Base-by-base conservation (phyloP, 805 yeast genomes). In the Pichia pseudocactophila region DNA sequence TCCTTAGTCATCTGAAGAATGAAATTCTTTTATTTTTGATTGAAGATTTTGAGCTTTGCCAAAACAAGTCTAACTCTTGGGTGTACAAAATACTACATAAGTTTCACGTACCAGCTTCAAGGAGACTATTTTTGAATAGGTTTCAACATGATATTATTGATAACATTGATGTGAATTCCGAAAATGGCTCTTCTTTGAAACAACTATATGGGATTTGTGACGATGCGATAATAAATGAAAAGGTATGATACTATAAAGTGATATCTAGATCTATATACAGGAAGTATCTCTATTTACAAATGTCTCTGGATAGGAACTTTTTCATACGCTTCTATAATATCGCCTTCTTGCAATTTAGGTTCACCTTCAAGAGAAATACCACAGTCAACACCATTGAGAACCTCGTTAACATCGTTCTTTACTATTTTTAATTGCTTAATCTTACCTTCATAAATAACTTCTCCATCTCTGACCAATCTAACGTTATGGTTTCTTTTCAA, bases 311-410 rank as follows among this genome's bases (percentile, higher is more conserved):
- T 66, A 41, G 66, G 66, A 9, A 76, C 65, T 49, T 80, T 83
- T 59, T 88, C 95, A 50, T 73, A 78, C 2, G 78, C 80, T 55
- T 85, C 81, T 20, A 92, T 68, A 3, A 67, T 54, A 62, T 92
- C 97, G 15, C 94, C 96, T 16, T 68, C 78, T 10, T 46, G 19
- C 3, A 59, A 25, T 4, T 53, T 54, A 3, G 61, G 57, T 22
- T 46, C 54, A 18, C 52, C 51, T 50, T 78, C 72, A 49, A 92
- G 78, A 0, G 86, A 66, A 19, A 90, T 58, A 41, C 98, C 98
- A 68, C 97, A 92, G 52, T 92, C 98, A 25, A 74, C 73, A 25
- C 96, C 97, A 62, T 85, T 89, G 44, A 75, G 75, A 8, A 84
- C 85, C 54, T 82, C 90, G 2, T 64, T 50, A 4, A 81, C 83